Percentiles rank a stretch among this genome's conserved stretches.
Evolutionary conservation across 1,284 basidiomycete species (phyloP).

Genomic region (Neolentinus lepideus): DNA sequence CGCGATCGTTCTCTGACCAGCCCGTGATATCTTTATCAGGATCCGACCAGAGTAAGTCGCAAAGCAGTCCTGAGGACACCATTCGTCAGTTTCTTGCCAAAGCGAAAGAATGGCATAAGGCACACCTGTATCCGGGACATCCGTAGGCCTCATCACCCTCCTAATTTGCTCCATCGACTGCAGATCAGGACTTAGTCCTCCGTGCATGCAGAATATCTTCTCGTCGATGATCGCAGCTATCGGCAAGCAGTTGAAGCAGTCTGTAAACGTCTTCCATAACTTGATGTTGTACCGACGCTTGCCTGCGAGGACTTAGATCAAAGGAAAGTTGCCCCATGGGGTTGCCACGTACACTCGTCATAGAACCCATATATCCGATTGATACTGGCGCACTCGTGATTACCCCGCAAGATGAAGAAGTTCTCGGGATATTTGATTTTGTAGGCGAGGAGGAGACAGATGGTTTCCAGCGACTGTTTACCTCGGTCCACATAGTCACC

Average conservation of each 20-base stretch:
- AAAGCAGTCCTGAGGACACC: slow-evolving; percentile 70
- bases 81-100: slow-evolving; percentile 5
- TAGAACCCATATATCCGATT: slow-evolving; percentile 97
- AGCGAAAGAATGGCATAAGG: slow-evolving; percentile 8
- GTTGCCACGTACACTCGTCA: slow-evolving; percentile 75
- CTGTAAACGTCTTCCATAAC: slow-evolving; percentile 96
- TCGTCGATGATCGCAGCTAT: slow-evolving; percentile 97
- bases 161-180: slow-evolving; percentile 99
- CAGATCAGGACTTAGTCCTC: slow-evolving; percentile 90
- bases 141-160: slow-evolving; percentile 97
- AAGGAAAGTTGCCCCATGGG: slow-evolving; percentile 4
- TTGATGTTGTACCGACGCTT: slow-evolving; percentile 98
- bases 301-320: slow-evolving; percentile 39
- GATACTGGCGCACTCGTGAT: slow-evolving; percentile 93
- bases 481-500: slow-evolving; percentile 95
- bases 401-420: slow-evolving; percentile 92
- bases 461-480: slow-evolving; percentile 92
- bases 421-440: slow-evolving; percentile 99
- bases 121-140: slow-evolving; percentile 96
- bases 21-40: slow-evolving; percentile 99
- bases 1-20: slow-evolving; percentile 99
- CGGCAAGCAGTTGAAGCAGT: slow-evolving; percentile 94
- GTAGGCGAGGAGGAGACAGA: slow-evolving; percentile 86
- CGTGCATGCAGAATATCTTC: slow-evolving; percentile 96
- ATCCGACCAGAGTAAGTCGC: slow-evolving; percentile 98